Conservation (phyloP, 495 filamentous ascomycete genomes). For the Platismatia glauca region DNA sequence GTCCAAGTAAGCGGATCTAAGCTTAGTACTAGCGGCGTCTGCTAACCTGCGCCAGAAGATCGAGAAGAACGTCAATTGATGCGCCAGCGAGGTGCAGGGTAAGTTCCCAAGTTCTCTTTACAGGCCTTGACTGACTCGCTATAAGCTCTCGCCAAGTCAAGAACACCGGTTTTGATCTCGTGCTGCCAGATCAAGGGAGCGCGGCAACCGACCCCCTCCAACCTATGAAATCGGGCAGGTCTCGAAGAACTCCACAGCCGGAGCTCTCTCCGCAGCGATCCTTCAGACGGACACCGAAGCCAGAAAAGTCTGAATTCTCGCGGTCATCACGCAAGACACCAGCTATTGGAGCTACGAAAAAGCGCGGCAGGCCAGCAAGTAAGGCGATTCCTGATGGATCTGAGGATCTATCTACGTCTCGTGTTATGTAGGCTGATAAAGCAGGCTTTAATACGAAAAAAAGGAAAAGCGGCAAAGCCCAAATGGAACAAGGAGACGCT, state of each 20-base stretch:
- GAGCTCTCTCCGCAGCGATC: slow-evolving; percentile 19
- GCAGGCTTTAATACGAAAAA: slow-evolving; percentile 1
- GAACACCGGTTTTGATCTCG: slow-evolving; percentile 19
- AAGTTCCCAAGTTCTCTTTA: background rate
- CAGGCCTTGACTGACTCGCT: background rate
- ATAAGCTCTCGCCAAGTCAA: slow-evolving; percentile 20
- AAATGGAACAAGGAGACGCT: background rate
- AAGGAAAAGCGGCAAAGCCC: slow-evolving; percentile 3
- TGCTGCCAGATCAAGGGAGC: slow-evolving; percentile 15
- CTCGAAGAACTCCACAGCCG: slow-evolving; percentile 14
- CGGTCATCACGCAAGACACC: slow-evolving; percentile 2
- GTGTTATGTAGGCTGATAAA: slow-evolving; percentile 1
- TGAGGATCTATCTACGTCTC: background rate
- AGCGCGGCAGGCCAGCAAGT: slow-evolving; percentile 1
- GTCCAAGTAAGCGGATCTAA: background rate
- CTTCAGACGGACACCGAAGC: slow-evolving; percentile 12
- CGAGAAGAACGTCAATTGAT: slow-evolving; percentile 19
- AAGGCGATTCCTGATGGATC: background rate
- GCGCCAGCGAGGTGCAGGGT: slow-evolving; percentile 24
- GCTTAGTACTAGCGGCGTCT: background rate
- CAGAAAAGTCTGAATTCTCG: slow-evolving; percentile 2
- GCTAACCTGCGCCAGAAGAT: background rate
- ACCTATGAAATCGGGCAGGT: slow-evolving; percentile 15
- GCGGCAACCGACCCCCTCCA: slow-evolving; percentile 3
- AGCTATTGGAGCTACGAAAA: background rate